Percentiles rank a stretch among this genome's conserved stretches.
These are phyloP conservation scores for Sisymbrium irio DNA, from an alignment of 345 rosid genomes.

Conservation along the genomic window DNA sequence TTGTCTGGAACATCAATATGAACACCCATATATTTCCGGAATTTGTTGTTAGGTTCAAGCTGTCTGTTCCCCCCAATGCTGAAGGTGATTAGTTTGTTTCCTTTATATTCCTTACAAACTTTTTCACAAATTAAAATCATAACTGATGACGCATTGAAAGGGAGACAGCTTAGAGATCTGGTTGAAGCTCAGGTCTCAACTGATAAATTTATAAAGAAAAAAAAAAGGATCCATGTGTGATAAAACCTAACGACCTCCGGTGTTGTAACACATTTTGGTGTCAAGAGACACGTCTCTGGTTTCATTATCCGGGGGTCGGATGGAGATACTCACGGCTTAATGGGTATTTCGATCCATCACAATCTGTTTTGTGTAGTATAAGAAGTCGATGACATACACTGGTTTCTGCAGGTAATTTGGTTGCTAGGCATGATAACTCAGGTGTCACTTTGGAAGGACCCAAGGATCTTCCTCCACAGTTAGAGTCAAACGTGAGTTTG, in stretches of 20 bases:
- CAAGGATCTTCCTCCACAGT: slow-evolving; percentile 21
- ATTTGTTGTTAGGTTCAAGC: slow-evolving; percentile 88
- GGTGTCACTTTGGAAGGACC: slow-evolving; percentile 50
- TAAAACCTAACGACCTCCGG: slow-evolving; percentile 40
- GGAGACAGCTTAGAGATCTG: slow-evolving; percentile 38
- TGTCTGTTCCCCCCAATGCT: slow-evolving; percentile 38
- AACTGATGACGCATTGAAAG: slow-evolving; percentile 39
- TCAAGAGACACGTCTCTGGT: slow-evolving; percentile 40
- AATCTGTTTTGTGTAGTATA: not conserved
- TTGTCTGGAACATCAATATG: slow-evolving; percentile 85
- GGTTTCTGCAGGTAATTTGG: slow-evolving; percentile 50
- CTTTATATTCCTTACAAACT: not conserved
- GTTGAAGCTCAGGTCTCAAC: slow-evolving; percentile 40
- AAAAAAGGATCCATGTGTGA: slow-evolving; percentile 34
- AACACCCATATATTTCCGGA: slow-evolving; percentile 84
- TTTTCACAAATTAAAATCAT: slow-evolving; percentile 20
- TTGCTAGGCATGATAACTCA: slow-evolving; percentile 52
- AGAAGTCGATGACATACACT: slow-evolving; percentile 38
- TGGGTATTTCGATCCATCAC: slow-evolving; percentile 37
- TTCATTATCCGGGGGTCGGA: slow-evolving; percentile 43
- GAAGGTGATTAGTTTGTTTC: slow-evolving; percentile 65
- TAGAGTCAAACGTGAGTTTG: slow-evolving; percentile 31
- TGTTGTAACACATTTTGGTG: slow-evolving; percentile 37
- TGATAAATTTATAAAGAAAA: slow-evolving; percentile 17
- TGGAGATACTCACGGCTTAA: slow-evolving; percentile 41